Evolutionary conservation across 2,329 filamentous ascomycete genomes (phyloP).

Genomic region (Pseudogymnoascus sp.): DNA sequence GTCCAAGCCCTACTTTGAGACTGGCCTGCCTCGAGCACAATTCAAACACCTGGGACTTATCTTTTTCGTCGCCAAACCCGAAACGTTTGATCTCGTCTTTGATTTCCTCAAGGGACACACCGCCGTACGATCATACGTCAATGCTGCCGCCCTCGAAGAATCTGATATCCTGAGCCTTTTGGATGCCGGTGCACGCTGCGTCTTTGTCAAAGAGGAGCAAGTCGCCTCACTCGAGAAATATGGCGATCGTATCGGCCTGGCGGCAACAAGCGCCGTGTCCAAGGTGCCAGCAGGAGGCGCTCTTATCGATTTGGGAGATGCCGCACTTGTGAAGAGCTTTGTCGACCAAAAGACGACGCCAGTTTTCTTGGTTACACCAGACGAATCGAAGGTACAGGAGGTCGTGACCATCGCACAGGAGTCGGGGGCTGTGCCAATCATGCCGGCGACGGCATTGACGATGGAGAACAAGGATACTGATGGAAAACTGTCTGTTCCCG

Average conservation of each 20-base stretch:
- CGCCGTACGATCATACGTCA: slow-evolving; percentile 60
- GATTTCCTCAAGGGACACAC: slow-evolving; percentile 41
- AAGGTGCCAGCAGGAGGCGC: slow-evolving; percentile 28
- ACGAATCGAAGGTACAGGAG: slow-evolving; percentile 14
- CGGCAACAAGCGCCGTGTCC: slow-evolving; percentile 15
- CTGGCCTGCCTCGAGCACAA: slow-evolving; percentile 47
- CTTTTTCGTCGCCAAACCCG: slow-evolving; percentile 43
- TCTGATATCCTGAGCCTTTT: slow-evolving; percentile 70
- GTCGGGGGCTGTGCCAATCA: slow-evolving; percentile 55
- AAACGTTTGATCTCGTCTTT: slow-evolving; percentile 24
- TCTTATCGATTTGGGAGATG: slow-evolving; percentile 31
- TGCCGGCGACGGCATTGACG: slow-evolving; percentile 64
- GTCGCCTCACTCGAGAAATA: slow-evolving; percentile 50
- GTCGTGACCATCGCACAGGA: slow-evolving; percentile 20
- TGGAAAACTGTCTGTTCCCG: slow-evolving; percentile 55
- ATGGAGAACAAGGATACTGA: slow-evolving; percentile 52
- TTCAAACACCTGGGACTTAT: slow-evolving; percentile 51
- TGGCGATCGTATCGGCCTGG: slow-evolving; percentile 47
- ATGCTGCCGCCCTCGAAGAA: slow-evolving; percentile 61
- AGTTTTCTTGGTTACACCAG: slow-evolving; percentile 22
- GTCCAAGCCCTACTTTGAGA: slow-evolving; percentile 31
- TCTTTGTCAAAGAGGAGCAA: slow-evolving; percentile 70
- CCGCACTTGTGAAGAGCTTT: slow-evolving; percentile 24
- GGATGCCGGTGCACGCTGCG: slow-evolving; percentile 74
- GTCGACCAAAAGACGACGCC: slow-evolving; percentile 23